phyloP scores from a whole-genome alignment of 129 eudicot genomes.

The Flaveria ramosissima region DNA sequence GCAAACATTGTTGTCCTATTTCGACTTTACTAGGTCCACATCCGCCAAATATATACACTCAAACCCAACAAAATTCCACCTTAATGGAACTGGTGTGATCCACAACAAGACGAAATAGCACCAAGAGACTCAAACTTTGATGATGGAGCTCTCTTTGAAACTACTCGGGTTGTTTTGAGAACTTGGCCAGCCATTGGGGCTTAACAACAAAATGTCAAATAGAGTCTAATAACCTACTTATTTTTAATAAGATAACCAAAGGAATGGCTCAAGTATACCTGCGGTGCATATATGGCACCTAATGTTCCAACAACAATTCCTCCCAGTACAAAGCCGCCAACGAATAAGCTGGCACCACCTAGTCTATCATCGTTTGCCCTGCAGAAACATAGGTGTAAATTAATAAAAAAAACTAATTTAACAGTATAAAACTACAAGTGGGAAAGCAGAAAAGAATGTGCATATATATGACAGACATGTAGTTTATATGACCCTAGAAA shows the following conservation, averaged over 20 bases:
- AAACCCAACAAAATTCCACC: neutral
- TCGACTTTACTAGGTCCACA: neutral
- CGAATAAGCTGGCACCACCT: conserved; percentile 60
- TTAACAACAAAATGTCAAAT: neutral
- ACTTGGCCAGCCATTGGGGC: neutral
- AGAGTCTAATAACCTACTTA: neutral
- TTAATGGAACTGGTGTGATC: neutral
- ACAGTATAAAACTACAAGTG: conserved; percentile 1
- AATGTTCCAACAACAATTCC: conserved; percentile 86
- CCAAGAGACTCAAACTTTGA: neutral
- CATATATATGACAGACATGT: neutral
- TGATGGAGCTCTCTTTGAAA: neutral
- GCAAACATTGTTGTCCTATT: neutral
- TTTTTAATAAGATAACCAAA: neutral
- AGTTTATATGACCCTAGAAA: neutral
- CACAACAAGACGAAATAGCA: neutral
- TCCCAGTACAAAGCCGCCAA: conserved; percentile 81
- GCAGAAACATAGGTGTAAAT: conserved; percentile 27
- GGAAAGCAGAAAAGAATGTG: conserved; percentile 5
- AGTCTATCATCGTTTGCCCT: conserved; percentile 63
- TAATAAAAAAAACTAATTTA: neutral
- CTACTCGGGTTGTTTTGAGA: neutral
- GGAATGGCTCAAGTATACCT: conserved; percentile 46
- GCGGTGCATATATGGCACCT: conserved; percentile 80
- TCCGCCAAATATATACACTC: neutral